Evolutionary conservation across 2,329 filamentous ascomycete species (phyloP).

Genomic region (Pezicula neosporulosa): DNA sequence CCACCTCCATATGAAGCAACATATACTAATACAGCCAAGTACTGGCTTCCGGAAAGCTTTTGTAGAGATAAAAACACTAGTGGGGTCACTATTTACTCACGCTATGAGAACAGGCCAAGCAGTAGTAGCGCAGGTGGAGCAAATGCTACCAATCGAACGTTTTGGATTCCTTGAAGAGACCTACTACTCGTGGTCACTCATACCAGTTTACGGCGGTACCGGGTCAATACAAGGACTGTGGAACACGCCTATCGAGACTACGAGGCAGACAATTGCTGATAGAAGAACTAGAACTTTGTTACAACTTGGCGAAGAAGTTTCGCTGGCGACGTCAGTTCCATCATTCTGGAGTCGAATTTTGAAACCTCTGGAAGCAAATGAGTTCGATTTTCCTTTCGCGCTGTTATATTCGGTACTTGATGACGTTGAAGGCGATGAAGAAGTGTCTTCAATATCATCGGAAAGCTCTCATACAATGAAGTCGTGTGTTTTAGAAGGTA

Average conservation of each 20-base stretch:
- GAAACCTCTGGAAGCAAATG: constrained; percentile 66
- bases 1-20: no score
- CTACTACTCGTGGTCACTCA: constrained; percentile 79
- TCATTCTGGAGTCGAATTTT: constrained; percentile 70
- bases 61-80: constrained; percentile 69
- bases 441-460: constrained; percentile 66
- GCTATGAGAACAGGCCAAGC: constrained; percentile 69
- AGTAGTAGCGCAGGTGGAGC: constrained; percentile 76
- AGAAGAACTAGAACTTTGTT: constrained; percentile 73
- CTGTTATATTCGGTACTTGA: constrained; percentile 73
- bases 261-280: constrained; percentile 69
- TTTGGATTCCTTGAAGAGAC: constrained; percentile 72
- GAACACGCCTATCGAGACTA: constrained; percentile 80
- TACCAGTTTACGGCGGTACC: constrained; percentile 70
- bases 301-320: constrained; percentile 71
- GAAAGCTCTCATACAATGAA: constrained; percentile 58
- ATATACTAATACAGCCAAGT: neutral
- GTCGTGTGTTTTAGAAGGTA: constrained; percentile 66
- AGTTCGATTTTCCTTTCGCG: constrained; percentile 71
- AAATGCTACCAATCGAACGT: constrained; percentile 68
- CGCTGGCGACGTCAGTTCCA: constrained; percentile 65
- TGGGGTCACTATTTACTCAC: constrained; percentile 64
- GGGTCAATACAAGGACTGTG: constrained; percentile 72
- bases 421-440: constrained; percentile 60
- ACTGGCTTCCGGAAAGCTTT: constrained; percentile 48